Percentiles rank a stretch among this genome's conserved stretches.
These are phyloP conservation scores for Diaporthe sp. DNA, from an alignment of 2,329 filamentous ascomycete genomes.

Conservation along the genomic window DNA sequence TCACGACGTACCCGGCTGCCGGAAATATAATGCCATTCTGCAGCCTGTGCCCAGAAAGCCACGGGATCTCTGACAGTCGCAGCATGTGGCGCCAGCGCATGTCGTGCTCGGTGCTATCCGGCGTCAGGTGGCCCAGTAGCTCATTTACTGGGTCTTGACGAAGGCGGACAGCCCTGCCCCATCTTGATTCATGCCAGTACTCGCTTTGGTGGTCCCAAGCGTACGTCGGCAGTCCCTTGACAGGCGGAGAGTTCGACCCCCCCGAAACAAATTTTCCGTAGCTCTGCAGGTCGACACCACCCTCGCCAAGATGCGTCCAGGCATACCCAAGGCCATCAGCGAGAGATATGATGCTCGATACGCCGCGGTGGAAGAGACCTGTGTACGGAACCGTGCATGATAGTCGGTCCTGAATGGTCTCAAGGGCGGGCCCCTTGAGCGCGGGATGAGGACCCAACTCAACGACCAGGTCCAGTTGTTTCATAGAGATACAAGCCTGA, in stretches of 20 bases:
- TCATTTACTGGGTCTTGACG: constrained; percentile 36
- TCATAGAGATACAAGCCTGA: constrained; percentile 43
- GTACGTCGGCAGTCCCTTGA: constrained; percentile 37
- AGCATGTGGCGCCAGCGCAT: constrained; percentile 48
- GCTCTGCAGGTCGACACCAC: constrained; percentile 26
- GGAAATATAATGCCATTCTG: constrained; percentile 57
- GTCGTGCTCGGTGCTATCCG: constrained; percentile 23
- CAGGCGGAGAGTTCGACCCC: constrained; percentile 5
- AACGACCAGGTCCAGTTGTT: constrained; percentile 46
- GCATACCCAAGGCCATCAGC: constrained; percentile 41
- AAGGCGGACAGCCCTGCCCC: constrained; percentile 55
- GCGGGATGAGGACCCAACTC: constrained; percentile 55
- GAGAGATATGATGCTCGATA: constrained; percentile 42
- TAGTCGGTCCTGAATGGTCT: constrained; percentile 46
- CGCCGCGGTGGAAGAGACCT: constrained; percentile 43
- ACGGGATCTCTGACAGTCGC: constrained; percentile 48
- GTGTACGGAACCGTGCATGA: constrained; percentile 43
- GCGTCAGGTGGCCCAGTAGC: constrained; percentile 32
- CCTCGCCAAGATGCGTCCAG: constrained; percentile 27
- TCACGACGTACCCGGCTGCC: constrained; percentile 44
- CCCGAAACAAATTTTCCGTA: not conserved
- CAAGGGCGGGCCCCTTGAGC: constrained; percentile 54
- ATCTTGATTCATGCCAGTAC: constrained; percentile 45
- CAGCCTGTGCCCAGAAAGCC: constrained; percentile 56
- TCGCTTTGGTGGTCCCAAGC: constrained; percentile 34